Evolutionary conservation across 2,329 filamentous ascomycete species (phyloP).

Genomic region (Claviceps humidiphila): DNA sequence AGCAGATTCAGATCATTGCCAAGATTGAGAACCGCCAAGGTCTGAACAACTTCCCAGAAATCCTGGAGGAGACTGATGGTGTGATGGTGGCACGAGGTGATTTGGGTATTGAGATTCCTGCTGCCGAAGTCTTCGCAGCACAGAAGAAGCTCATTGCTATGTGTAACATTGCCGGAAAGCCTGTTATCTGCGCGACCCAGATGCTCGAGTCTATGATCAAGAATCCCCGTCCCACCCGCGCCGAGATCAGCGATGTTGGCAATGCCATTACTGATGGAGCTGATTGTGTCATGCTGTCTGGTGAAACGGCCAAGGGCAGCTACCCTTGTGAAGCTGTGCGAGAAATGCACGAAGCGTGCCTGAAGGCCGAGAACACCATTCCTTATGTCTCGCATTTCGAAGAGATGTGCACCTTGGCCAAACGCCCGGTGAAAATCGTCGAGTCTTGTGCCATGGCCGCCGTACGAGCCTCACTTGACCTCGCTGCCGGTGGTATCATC

Average conservation of each 20-base stretch:
- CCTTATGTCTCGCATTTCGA: constrained; percentile 95
- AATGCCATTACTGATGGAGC: constrained; percentile 96
- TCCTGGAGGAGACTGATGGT: constrained; percentile 89
- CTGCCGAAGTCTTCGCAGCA: constrained; percentile 94
- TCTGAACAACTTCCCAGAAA: constrained; percentile 98
- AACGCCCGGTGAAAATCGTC: constrained; percentile 71
- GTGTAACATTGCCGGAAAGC: constrained; percentile 98
- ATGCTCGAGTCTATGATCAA: constrained; percentile 99
- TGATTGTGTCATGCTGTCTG: constrained; percentile 99
- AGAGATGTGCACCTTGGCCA: constrained; percentile 74
- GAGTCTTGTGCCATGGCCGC: constrained; percentile 97
- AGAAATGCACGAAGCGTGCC: constrained; percentile 97
- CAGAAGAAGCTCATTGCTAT: constrained; percentile 99
- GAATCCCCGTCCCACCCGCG: constrained; percentile 95
- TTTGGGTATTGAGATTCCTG: constrained; percentile 89
- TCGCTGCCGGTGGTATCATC: constrained; percentile 92
- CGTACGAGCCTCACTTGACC: constrained; percentile 86
- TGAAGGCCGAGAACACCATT: constrained; percentile 93
- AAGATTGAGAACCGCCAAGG: constrained; percentile 99
- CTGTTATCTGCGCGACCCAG: constrained; percentile 96
- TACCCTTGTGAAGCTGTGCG: constrained; percentile 86
- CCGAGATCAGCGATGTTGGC: constrained; percentile 95
- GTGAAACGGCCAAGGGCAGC: constrained; percentile 94
- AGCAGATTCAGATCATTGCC: constrained; percentile 97
- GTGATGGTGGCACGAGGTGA: constrained; percentile 99